phyloP scores from a whole-genome alignment of 2,329 filamentous ascomycete species.

The Thelonectria olida region DNA sequence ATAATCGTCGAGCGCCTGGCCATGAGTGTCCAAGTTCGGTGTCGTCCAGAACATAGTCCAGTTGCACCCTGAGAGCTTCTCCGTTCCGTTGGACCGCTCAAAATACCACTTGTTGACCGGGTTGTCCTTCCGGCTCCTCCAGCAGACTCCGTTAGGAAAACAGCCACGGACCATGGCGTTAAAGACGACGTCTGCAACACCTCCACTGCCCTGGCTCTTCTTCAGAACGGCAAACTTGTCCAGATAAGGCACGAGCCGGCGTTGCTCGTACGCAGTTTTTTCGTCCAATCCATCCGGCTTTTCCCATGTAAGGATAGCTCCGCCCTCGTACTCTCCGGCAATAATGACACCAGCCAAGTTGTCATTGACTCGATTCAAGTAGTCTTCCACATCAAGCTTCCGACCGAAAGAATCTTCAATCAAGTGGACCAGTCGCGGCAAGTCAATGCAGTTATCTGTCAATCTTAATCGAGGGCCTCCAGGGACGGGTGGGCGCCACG shows the following conservation, averaged over 20 bases:
- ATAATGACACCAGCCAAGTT: slow-evolving; percentile 92
- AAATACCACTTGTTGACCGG: slow-evolving; percentile 99
- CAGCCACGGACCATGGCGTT: slow-evolving; percentile 93
- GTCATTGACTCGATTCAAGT: slow-evolving; percentile 80
- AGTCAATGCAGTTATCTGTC: slow-evolving; percentile 83
- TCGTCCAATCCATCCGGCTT: slow-evolving; percentile 69
- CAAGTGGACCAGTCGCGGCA: slow-evolving; percentile 82
- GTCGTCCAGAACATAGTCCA: slow-evolving; percentile 99
- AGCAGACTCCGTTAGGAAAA: slow-evolving; percentile 89
- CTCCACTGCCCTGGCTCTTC: slow-evolving; percentile 86
- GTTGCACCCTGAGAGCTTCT: slow-evolving; percentile 81
- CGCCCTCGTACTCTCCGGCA: slow-evolving; percentile 95
- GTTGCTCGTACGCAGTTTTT: slow-evolving; percentile 61
- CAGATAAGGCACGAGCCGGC: slow-evolving; percentile 86
- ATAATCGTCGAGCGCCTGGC: slow-evolving; percentile 71
- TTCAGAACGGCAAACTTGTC: slow-evolving; percentile 97
- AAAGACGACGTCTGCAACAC: slow-evolving; percentile 95
- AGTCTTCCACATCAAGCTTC: slow-evolving; percentile 84
- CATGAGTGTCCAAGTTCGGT: slow-evolving; percentile 65
- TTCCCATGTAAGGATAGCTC: slow-evolving; percentile 96
- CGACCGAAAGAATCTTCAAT: slow-evolving; percentile 95
- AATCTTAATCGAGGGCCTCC: slow-evolving; percentile 72
- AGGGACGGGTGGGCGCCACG: slow-evolving; percentile 74
- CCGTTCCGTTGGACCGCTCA: slow-evolving; percentile 84
- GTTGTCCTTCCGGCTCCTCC: slow-evolving; percentile 89